phyloP scores from a whole-genome alignment of 2,329 filamentous ascomycete genomes.

The Colletotrichum lini region DNA sequence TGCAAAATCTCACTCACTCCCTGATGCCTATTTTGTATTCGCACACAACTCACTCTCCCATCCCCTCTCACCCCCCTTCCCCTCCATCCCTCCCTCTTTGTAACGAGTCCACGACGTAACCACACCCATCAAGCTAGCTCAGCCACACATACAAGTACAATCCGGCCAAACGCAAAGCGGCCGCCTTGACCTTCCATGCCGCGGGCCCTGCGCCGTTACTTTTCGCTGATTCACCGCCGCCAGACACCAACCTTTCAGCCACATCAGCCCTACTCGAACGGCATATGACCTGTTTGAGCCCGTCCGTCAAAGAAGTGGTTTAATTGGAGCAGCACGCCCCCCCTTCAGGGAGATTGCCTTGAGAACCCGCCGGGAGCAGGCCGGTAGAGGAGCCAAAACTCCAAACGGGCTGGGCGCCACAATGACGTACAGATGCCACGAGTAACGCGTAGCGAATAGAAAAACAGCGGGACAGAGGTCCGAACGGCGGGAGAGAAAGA shows the following conservation, averaged over 20 bases:
- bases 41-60: not conserved
- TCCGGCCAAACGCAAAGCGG: slow-evolving; percentile 25
- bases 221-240: not conserved
- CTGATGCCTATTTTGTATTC: not conserved
- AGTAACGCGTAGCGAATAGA: slow-evolving; percentile 3
- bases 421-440: slow-evolving; percentile 26
- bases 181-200: slow-evolving; percentile 15
- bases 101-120: slow-evolving; percentile 15
- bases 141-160: slow-evolving; percentile 8
- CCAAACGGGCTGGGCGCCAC: slow-evolving; percentile 14
- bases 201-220: not conserved
- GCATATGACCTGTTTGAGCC: slow-evolving; percentile 21
- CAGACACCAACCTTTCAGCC: not conserved
- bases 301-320: not conserved
- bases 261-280: slow-evolving; percentile 17
- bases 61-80: not conserved
- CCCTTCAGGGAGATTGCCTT: not conserved
- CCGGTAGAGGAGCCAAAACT: not conserved
- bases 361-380: slow-evolving; percentile 16
- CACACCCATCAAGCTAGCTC: not conserved
- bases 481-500: not conserved
- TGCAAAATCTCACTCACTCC: not conserved
- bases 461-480: not conserved
- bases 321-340: slow-evolving; percentile 1
- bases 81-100: not conserved